Evolutionary conservation across 805 yeast genomes (phyloP).

Genomic region (Isabelozyma pseudorhagii): DNA sequence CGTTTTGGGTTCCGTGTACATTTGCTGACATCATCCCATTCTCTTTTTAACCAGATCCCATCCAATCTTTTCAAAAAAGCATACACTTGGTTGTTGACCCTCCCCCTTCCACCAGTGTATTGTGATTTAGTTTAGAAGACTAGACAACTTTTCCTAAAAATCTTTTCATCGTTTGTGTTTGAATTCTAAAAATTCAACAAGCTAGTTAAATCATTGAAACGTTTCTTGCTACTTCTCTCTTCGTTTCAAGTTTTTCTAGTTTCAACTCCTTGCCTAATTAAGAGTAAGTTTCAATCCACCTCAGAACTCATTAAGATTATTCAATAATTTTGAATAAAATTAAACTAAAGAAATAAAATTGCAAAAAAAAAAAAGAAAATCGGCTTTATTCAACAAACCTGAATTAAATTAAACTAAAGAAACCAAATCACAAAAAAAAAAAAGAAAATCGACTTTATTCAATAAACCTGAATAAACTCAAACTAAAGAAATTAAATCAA

Average conservation of each 20-base stretch:
- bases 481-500: too few species aligned
- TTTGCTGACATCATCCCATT: constrained; percentile 12
- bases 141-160: background rate
- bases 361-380: constrained; percentile 2
- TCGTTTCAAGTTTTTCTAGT: constrained; percentile 32
- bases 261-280: constrained; percentile 9
- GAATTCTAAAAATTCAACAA: background rate
- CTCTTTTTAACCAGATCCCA: constrained; percentile 1
- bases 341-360: background rate
- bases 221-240: constrained; percentile 50
- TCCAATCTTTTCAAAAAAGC: background rate
- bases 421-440: background rate
- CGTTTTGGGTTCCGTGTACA: constrained; percentile 7
- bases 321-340: background rate
- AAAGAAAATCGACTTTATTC: background rate
- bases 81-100: constrained; percentile 34
- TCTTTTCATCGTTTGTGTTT: background rate
- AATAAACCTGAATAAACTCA: too few species aligned
- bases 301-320: background rate
- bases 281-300: constrained; percentile 45
- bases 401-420: constrained; percentile 3
- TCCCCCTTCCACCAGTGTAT: constrained; percentile 33
- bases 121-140: constrained; percentile 10
- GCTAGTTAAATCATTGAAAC: constrained; percentile 23
- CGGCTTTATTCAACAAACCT: constrained; percentile 3